Percentiles rank a stretch among this genome's conserved stretches.
Evolutionary conservation across 2,329 filamentous ascomycete genomes (phyloP).

Genomic region (Aureobasidium sp.): DNA sequence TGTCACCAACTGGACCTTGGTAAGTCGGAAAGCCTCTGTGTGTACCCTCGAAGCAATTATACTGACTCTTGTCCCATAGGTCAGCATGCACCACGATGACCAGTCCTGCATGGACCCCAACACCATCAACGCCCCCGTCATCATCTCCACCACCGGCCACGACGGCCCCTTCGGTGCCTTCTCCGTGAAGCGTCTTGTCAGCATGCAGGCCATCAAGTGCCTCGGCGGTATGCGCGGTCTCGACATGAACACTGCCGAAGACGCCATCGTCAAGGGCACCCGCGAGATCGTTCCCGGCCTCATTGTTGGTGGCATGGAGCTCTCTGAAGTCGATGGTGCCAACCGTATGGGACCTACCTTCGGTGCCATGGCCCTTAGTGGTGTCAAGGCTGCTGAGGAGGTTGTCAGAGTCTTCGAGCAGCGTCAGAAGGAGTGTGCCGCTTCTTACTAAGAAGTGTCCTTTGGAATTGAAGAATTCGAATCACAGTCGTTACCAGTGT

Average conservation of each 20-base stretch:
- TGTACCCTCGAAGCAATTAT: constrained; percentile 31
- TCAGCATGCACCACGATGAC: constrained; percentile 36
- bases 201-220: constrained; percentile 75
- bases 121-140: constrained; percentile 85
- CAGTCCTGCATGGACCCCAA: constrained; percentile 84
- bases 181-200: constrained; percentile 81
- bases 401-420: constrained; percentile 69
- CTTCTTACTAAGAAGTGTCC: not conserved
- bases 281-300: constrained; percentile 81
- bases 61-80: not conserved
- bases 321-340: constrained; percentile 78
- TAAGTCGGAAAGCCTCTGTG: constrained; percentile 31
- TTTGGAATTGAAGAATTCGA: too few relatives aligned
- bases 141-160: constrained; percentile 87
- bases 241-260: constrained; percentile 87
- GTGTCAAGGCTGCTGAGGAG: constrained; percentile 88
- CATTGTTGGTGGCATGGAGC: constrained; percentile 91
- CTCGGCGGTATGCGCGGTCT: constrained; percentile 88
- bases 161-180: constrained; percentile 90
- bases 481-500: not conserved
- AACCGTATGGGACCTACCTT: constrained; percentile 90
- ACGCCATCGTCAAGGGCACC: constrained; percentile 88
- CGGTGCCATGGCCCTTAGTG: constrained; percentile 79
- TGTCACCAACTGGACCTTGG: constrained; percentile 93
- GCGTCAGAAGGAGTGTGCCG: constrained; percentile 65